Evolutionary conservation across 768 basidiomycete species (phyloP).

Genomic region (Astraeus odoratus): DNA sequence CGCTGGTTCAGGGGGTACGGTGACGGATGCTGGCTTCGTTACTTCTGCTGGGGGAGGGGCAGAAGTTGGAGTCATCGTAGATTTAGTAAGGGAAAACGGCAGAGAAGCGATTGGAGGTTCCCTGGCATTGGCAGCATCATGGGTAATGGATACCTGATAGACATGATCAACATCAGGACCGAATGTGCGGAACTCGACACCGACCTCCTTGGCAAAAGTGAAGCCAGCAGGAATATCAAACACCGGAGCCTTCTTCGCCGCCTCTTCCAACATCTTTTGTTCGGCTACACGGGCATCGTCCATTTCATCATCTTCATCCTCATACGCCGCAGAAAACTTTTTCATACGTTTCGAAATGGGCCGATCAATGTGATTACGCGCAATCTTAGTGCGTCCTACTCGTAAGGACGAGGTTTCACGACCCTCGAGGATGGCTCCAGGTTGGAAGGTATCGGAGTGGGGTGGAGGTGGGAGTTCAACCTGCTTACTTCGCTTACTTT

Average conservation of each 20-base stretch:
- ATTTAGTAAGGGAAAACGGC: slow-evolving; percentile 57
- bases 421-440: slow-evolving; percentile 13
- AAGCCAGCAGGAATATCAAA: slow-evolving; percentile 61
- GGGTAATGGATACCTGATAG: slow-evolving; percentile 30
- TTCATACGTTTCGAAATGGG: slow-evolving; percentile 42
- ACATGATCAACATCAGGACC: slow-evolving; percentile 4
- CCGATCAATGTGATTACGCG: slow-evolving; percentile 55
- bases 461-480: slow-evolving; percentile 12
- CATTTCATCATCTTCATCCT: slow-evolving; percentile 40
- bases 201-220: slow-evolving; percentile 57
- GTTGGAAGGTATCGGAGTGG: slow-evolving; percentile 14
- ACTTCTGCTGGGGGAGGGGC: slow-evolving; percentile 7
- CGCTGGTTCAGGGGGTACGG: slow-evolving; percentile 4
- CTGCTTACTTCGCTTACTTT: slow-evolving; percentile 12
- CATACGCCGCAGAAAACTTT: slow-evolving; percentile 63
- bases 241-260: slow-evolving; percentile 45
- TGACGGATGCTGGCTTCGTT: not conserved
- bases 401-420: slow-evolving; percentile 46
- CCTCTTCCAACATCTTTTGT: slow-evolving; percentile 43
- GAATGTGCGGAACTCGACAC: slow-evolving; percentile 16
- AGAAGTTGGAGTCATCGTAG: slow-evolving; percentile 16
- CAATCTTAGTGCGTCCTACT: slow-evolving; percentile 53
- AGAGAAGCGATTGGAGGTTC: slow-evolving; percentile 61
- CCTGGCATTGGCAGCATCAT: slow-evolving; percentile 40
- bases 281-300: slow-evolving; percentile 38